Evolutionary conservation across 805 yeast genomes (phyloP), one percentile per base, ranked within the genome.

Genomic region (Pichia pseudocactophila): DNA sequence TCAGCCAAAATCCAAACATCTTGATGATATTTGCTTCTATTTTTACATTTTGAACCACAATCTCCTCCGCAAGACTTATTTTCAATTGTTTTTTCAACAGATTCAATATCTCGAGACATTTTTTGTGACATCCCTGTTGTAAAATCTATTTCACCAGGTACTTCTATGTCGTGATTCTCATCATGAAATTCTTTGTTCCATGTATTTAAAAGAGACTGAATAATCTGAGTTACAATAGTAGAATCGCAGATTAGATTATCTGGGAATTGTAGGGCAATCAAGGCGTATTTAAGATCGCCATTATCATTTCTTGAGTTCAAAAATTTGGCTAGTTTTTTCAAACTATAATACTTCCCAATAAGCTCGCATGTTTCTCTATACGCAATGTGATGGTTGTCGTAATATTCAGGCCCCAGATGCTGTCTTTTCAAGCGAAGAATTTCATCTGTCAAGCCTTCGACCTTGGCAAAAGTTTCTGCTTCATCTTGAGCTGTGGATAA

Each of bases 261-360:
- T 0, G 97, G 97, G 50, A 92, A 90, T 62, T 92, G 98, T 27
- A 92, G 65, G 0, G 97, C 88, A 2, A 89, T 72, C 20, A 71
- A 67, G 36, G 59, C 62, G 58, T 63, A 80, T 28, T 53, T 58
- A 30, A 47, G 53, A 30, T 40, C 43, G 0, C 55, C 59, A 10
- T 26, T 37, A 13, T 55, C 54, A 3, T 55, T 54, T 25, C 66
- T 61, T 4, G 55, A 50, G 15, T 45, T 43, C 27, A 64, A 45
- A 43, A 46, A 53, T 4, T 45, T 34, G 2, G 48, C 31, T 30
- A 63, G 45, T 35, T 53, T 45, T 3, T 51, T 53, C 44, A 85
- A 50, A 32, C 72, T 65, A 56, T 86, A 88, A 51, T 80, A 78
- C 1, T 71, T 62, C 10, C 50, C 53, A 9, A 87, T 53, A 22